Conservation (phyloP, 2,329 filamentous ascomycete genomes). For the Coniochaeta sp. region DNA sequence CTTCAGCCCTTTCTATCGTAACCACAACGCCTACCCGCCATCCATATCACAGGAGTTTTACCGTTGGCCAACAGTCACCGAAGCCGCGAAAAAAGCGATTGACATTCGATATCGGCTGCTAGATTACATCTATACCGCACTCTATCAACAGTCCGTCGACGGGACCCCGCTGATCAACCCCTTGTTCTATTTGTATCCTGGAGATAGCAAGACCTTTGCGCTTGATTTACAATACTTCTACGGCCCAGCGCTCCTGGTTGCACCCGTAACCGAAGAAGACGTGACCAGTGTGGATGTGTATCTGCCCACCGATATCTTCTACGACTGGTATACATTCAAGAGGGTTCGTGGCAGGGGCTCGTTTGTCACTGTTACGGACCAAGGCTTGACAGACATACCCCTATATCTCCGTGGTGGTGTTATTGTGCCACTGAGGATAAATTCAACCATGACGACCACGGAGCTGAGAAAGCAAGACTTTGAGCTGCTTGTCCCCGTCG, state of each 20-base stretch:
- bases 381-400: conserved; percentile 47
- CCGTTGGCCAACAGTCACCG: conserved; percentile 52
- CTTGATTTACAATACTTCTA: conserved; percentile 41
- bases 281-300: conserved; percentile 36
- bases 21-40: conserved; percentile 50
- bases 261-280: conserved; percentile 35
- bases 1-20: conserved; percentile 69
- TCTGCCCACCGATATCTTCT: conserved; percentile 39
- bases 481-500: conserved; percentile 62
- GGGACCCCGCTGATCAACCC: conserved; percentile 61
- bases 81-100: conserved; percentile 57
- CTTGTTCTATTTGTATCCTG: conserved; percentile 60
- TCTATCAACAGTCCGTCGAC: conserved; percentile 51
- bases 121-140: conserved; percentile 68
- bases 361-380: conserved; percentile 27
- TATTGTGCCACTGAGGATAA: conserved; percentile 53
- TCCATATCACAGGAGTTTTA: conserved; percentile 64
- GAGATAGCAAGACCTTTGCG: conserved; percentile 29
- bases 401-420: conserved; percentile 59
- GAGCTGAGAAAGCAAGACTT: conserved; percentile 59
- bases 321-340: conserved; percentile 42
- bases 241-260: conserved; percentile 34
- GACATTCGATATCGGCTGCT: conserved; percentile 61
- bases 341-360: conserved; percentile 31
- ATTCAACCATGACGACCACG: conserved; percentile 54